Evolutionary conservation across 1,284 basidiomycete genomes (phyloP), one percentile per base, ranked within the genome.

Genomic region (Microbotryum scabiosae): DNA sequence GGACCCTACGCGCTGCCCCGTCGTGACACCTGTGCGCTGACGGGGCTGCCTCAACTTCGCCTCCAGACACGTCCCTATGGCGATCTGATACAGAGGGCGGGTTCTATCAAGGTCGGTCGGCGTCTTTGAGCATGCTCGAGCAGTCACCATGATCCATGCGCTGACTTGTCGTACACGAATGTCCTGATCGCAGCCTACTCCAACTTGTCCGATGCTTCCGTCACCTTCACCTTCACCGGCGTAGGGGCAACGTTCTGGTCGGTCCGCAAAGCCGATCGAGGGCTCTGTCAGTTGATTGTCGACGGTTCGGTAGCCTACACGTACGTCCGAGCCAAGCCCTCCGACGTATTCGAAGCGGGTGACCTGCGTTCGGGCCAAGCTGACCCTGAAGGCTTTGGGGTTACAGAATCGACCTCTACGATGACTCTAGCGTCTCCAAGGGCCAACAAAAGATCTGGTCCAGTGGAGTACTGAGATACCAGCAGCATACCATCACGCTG

Each of bases 171-270:
- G 47, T 44, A 32, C 23, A 55, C 44, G 4, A 23, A 4, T 43
- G n/a, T 45, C n/a, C 2, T 36, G 5, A 3, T 43, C 14, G 18
- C 48, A 64, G 64, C 64, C 36, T 68, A 68, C 52, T 66, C 61
- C 50, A 68, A 68, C 48, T 49, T 28, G 0, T 51, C 59, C 1
- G 57, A 62, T 20, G 66, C 66, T 2, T 47, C 55, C 45, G 66
- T 63, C 26, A 66, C 64, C n/a, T 68, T 68, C 56, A 51, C 56
- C 14, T 68, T 66, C 47, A 52, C 53, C 43, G 66, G 66, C 9
- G 66, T 68, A 20, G 56, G 36, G 4, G 64, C 51, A 18, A 36
- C 46, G 1, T 68, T 66, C 54, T 30, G 62, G 6, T 60, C 62
- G 4, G 47, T 57, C 32, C 57, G 61, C 51, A 62, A 62, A 18